phyloP scores from a whole-genome alignment of 202 grass and related monocot genomes.

The Zoysia matrella region DNA sequence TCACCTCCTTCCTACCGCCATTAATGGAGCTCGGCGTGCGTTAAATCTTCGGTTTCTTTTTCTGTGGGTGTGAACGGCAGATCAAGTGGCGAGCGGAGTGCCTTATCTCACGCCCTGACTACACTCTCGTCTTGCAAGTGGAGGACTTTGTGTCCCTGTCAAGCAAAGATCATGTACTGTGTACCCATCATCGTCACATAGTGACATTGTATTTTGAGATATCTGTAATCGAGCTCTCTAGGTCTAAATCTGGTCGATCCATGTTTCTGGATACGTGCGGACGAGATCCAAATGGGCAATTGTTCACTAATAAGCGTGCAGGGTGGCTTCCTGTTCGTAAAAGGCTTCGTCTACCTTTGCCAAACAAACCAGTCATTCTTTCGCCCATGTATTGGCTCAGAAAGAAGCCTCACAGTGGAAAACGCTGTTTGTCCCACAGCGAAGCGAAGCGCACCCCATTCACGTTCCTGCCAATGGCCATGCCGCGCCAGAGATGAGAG shows the following conservation, averaged over 20 bases:
- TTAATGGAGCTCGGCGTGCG: conserved; percentile 42
- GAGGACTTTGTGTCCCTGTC: not conserved
- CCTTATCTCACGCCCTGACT: not conserved
- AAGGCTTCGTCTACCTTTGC: too few relatives aligned
- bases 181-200: not conserved
- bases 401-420: not conserved
- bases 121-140: too few relatives aligned
- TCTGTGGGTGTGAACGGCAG: not conserved
- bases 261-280: not conserved
- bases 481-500: not conserved
- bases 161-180: not conserved
- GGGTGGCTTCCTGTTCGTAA: too few relatives aligned
- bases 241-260: too few relatives aligned
- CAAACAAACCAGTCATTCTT: too few relatives aligned
- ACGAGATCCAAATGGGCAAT: too few relatives aligned
- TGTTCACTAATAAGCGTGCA: too few relatives aligned
- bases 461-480: not conserved
- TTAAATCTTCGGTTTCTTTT: not conserved
- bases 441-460: not conserved
- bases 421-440: not conserved
- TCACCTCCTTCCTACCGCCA: conserved; percentile 39
- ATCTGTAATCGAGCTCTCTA: not conserved
- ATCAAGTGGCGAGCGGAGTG: not conserved
- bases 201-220: not conserved
- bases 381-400: not conserved